Evolutionary conservation across 768 basidiomycete species (phyloP).

Genomic region (Suillus decipiens): DNA sequence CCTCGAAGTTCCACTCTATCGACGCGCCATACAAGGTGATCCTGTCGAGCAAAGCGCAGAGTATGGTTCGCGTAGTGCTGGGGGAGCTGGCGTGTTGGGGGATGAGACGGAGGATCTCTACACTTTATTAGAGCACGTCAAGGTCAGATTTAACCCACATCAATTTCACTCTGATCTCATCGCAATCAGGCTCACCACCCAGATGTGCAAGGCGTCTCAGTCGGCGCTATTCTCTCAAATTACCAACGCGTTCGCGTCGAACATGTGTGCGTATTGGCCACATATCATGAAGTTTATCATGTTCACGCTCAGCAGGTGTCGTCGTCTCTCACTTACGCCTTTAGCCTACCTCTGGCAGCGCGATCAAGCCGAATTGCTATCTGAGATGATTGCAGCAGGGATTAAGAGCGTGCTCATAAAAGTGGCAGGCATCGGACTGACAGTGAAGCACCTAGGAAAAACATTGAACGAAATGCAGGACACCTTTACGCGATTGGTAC

Average conservation of each 20-base stretch:
- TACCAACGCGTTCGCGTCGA: slow-evolving; percentile 97
- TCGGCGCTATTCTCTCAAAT: slow-evolving; percentile 96
- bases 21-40: slow-evolving; percentile 75
- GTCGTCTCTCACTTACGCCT: slow-evolving; percentile 75
- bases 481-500: slow-evolving; percentile 70
- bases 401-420: slow-evolving; percentile 90
- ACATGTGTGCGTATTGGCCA: slow-evolving; percentile 72
- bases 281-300: neutral
- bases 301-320: slow-evolving; percentile 54
- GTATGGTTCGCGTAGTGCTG: slow-evolving; percentile 73
- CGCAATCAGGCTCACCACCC: slow-evolving; percentile 65
- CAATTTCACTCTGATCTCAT: slow-evolving; percentile 3
- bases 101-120: slow-evolving; percentile 98
- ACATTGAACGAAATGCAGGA: slow-evolving; percentile 72
- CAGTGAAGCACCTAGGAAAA: slow-evolving; percentile 74
- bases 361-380: slow-evolving; percentile 80
- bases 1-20: slow-evolving; percentile 83
- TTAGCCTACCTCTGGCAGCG: slow-evolving; percentile 94
- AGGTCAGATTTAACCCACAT: slow-evolving; percentile 50
- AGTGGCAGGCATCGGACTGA: slow-evolving; percentile 91
- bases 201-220: slow-evolving; percentile 83
- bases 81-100: slow-evolving; percentile 56
- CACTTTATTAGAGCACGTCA: slow-evolving; percentile 67
- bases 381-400: slow-evolving; percentile 81
- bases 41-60: slow-evolving; percentile 82